A percentile compares a stretch with the other conserved stretches of the same genome.
These are phyloP conservation scores for Epichloe sp. DNA, from an alignment of 2,329 filamentous ascomycete species.

Conservation along the genomic window DNA sequence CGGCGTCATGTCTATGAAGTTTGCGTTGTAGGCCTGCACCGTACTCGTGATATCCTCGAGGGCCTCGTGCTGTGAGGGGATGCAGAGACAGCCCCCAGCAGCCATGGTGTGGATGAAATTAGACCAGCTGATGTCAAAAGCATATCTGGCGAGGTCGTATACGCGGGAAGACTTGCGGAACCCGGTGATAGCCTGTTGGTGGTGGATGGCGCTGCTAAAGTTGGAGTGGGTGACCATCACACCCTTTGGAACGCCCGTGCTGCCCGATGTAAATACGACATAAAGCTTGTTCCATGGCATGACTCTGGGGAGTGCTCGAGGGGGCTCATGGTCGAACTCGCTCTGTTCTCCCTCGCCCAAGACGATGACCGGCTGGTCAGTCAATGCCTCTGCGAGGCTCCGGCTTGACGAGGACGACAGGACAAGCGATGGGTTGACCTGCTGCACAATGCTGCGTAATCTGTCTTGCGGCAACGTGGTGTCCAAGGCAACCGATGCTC, in stretches of 20 bases:
- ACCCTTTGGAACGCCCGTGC: constrained; percentile 10
- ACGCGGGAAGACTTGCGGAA: constrained; percentile 15
- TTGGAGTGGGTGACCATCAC: constrained; percentile 9
- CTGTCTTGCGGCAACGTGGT: constrained; percentile 10
- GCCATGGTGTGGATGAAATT: constrained; percentile 36
- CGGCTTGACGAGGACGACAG: not conserved
- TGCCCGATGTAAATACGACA: constrained; percentile 8
- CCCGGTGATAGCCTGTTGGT: constrained; percentile 4
- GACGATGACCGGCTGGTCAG: not conserved
- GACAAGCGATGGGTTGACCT: constrained; percentile 1
- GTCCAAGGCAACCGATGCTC: constrained; percentile 15
- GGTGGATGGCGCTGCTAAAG: constrained; percentile 6
- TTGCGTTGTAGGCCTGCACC: not conserved
- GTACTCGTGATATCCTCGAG: not conserved
- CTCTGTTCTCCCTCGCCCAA: not conserved
- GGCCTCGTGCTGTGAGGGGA: constrained; percentile 21
- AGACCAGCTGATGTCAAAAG: constrained; percentile 36
- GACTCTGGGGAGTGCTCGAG: not conserved
- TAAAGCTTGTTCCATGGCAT: not conserved
- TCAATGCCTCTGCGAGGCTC: not conserved
- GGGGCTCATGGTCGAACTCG: not conserved
- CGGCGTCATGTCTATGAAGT: constrained; percentile 3
- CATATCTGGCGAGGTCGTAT: constrained; percentile 32
- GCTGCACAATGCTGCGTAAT: constrained; percentile 6
- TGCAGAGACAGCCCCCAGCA: constrained; percentile 36